phyloP scores from a whole-genome alignment of 371 early-diverging fungal species.

The Mortierella sp. region DNA sequence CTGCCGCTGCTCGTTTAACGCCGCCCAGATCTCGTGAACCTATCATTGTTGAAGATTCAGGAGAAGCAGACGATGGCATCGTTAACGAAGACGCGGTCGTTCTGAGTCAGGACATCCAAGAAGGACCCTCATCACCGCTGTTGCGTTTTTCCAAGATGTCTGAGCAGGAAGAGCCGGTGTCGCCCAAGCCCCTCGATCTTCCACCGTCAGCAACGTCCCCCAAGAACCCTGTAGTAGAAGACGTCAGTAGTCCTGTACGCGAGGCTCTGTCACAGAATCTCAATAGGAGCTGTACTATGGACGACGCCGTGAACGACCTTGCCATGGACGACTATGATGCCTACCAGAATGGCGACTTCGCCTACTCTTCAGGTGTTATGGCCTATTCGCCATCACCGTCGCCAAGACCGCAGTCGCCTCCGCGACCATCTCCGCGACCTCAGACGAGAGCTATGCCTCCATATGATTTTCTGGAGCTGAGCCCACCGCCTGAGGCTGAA shows the following conservation, averaged over 20 bases:
- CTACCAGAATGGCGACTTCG: neutral
- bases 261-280: constrained; percentile 1
- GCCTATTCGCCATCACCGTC: neutral
- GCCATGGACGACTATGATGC: neutral
- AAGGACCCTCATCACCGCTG: constrained; percentile 26
- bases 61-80: neutral
- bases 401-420: neutral
- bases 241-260: neutral
- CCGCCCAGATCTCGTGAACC: neutral
- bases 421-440: neutral
- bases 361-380: neutral
- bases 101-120: constrained; percentile 11
- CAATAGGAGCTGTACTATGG: neutral
- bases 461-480: neutral
- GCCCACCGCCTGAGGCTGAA: neutral
- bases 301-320: neutral
- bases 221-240: neutral
- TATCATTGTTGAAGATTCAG: constrained; percentile 5
- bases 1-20: constrained; percentile 10
- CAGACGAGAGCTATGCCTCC: neutral
- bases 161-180: neutral
- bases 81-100: neutral
- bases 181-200: neutral
- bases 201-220: neutral
- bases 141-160: constrained; percentile 24